Evolutionary conservation across 2,329 filamentous ascomycete species (phyloP).

Genomic region (Aphanoascus verrucosus): DNA sequence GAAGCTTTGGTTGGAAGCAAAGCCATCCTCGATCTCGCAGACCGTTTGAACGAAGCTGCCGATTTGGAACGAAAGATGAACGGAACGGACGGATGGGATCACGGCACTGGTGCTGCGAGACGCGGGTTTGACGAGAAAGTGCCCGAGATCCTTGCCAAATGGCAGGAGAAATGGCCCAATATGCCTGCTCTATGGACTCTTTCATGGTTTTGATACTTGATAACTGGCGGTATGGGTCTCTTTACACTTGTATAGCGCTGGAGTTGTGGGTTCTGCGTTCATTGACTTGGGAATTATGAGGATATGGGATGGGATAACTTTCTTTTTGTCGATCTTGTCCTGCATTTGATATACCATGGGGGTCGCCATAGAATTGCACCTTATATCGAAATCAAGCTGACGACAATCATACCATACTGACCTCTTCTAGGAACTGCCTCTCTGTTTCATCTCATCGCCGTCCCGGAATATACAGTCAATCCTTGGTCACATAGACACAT

Average conservation of each 20-base stretch:
- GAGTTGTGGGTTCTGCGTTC: constrained; percentile 1
- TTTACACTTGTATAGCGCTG: constrained; percentile 2
- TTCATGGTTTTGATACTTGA: constrained; percentile 65
- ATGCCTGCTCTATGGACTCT: constrained; percentile 87
- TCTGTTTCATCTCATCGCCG: no score
- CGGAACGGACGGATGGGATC: constrained; percentile 57
- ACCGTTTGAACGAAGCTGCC: constrained; percentile 71
- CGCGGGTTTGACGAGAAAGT: constrained; percentile 83
- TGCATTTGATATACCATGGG: neutral
- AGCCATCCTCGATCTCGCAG: constrained; percentile 83
- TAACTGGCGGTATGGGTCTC: constrained; percentile 7
- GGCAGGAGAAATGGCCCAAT: constrained; percentile 92
- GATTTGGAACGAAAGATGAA: constrained; percentile 60
- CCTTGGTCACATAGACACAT: no score
- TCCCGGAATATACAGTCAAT: no score
- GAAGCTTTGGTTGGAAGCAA: constrained; percentile 83
- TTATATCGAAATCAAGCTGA: neutral
- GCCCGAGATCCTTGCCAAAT: constrained; percentile 78
- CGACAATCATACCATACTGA: no score
- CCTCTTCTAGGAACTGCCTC: no score
- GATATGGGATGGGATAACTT: neutral
- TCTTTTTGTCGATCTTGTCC: neutral
- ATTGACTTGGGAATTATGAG: neutral
- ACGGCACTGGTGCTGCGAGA: constrained; percentile 55
- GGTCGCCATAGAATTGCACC: neutral